Evolutionary conservation across 768 basidiomycete genomes (phyloP).

Genomic region (Pisolithus sp.): DNA sequence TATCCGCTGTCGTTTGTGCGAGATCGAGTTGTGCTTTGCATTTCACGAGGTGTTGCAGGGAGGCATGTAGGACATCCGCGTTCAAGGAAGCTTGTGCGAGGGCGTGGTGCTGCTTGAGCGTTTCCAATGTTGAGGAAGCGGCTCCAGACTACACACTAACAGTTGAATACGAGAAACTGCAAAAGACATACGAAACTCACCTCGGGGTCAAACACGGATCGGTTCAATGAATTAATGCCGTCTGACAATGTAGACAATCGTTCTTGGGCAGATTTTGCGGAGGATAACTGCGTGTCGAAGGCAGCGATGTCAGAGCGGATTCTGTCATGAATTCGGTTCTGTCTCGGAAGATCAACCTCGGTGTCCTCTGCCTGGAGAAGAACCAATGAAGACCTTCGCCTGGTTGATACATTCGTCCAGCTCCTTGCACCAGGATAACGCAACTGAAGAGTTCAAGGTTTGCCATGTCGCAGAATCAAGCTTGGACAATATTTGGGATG

Average conservation of each 20-base stretch:
- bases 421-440: constrained; percentile 64
- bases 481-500: constrained; percentile 64
- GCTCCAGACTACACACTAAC: constrained; percentile 53
- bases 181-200: constrained; percentile 33
- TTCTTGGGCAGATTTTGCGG: constrained; percentile 59
- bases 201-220: constrained; percentile 50
- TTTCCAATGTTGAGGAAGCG: constrained; percentile 49
- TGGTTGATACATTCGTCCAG: constrained; percentile 63
- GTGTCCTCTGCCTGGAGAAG: background rate
- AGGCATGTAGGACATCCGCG: constrained; percentile 42
- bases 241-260: constrained; percentile 44
- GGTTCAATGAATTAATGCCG: constrained; percentile 47
- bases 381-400: constrained; percentile 51
- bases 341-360: constrained; percentile 16
- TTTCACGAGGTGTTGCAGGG: constrained; percentile 48
- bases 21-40: constrained; percentile 43
- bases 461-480: constrained; percentile 56
- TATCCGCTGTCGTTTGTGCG: constrained; percentile 41
- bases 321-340: constrained; percentile 68
- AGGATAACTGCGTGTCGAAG: constrained; percentile 58
- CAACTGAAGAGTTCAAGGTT: constrained; percentile 53
- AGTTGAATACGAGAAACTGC: constrained; percentile 5
- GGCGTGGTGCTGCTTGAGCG: constrained; percentile 52
- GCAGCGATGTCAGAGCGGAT: constrained; percentile 57
- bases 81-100: constrained; percentile 60